Percentiles rank a stretch among this genome's conserved stretches.
Conservation (phyloP, 164 flowering plant genomes). For the Umbellularia californica region DNA sequence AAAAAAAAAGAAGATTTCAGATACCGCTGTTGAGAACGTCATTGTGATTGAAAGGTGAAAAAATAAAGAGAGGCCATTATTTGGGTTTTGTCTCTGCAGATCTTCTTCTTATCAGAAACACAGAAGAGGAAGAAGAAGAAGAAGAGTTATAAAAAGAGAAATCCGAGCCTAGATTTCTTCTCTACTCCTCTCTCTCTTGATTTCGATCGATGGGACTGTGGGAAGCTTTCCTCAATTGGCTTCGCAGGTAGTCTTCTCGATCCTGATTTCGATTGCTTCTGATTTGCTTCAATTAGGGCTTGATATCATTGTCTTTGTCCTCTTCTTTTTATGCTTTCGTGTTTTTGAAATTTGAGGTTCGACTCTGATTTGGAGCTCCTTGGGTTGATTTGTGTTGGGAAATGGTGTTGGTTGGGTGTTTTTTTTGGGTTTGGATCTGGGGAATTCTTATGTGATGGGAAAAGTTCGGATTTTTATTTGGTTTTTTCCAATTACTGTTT, state of each 20-base stretch:
- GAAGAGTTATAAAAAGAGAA: background rate
- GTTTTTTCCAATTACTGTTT: too few species aligned
- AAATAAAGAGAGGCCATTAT: too few species aligned
- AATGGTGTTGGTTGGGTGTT: background rate
- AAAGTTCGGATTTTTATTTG: too few species aligned
- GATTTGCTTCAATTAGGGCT: background rate
- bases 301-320: background rate
- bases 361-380: background rate
- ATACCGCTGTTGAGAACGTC: background rate
- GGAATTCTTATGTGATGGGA: background rate
- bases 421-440: background rate
- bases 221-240: conserved; percentile 11
- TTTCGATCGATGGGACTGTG: conserved; percentile 6
- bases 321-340: background rate
- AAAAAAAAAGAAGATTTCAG: background rate
- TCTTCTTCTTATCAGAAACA: background rate
- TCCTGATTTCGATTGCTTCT: background rate
- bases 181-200: background rate
- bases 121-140: background rate
- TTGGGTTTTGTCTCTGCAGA: background rate
- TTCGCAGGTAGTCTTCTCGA: conserved; percentile 1
- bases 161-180: background rate
- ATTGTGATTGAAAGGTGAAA: background rate
- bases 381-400: background rate
- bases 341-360: background rate